Conservation (phyloP, 2,329 filamentous ascomycete genomes). For the Curvularia sp. region DNA sequence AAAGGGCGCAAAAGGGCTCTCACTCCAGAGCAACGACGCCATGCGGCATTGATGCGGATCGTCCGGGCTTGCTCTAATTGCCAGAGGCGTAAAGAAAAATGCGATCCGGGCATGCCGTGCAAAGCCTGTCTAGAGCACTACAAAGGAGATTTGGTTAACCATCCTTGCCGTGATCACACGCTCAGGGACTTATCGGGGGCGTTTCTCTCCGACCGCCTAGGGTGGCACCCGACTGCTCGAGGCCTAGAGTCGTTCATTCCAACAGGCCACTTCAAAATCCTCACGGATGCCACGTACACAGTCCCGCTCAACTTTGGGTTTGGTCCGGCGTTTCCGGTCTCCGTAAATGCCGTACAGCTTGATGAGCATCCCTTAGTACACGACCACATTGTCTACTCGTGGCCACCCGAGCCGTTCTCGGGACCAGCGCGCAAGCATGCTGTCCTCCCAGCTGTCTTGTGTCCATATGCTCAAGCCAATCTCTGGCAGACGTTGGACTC, state of each 20-base stretch:
- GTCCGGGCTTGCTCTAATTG: slow-evolving; percentile 48
- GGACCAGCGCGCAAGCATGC: slow-evolving; percentile 33
- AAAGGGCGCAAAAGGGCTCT: slow-evolving; percentile 46
- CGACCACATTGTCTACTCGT: slow-evolving; percentile 48
- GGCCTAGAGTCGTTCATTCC: slow-evolving; percentile 36
- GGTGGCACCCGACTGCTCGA: slow-evolving; percentile 48
- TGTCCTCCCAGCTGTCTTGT: slow-evolving; percentile 48
- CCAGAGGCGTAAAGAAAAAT: slow-evolving; percentile 48
- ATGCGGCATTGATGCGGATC: slow-evolving; percentile 49
- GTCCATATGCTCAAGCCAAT: slow-evolving; percentile 24
- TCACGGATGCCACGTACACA: slow-evolving; percentile 31
- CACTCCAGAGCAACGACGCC: slow-evolving; percentile 43
- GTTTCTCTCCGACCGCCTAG: slow-evolving; percentile 44
- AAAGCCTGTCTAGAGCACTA: slow-evolving; percentile 50
- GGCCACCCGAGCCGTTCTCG: slow-evolving; percentile 39
- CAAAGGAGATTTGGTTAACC: slow-evolving; percentile 46
- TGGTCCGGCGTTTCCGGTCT: slow-evolving; percentile 36
- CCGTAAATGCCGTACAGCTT: slow-evolving; percentile 38
- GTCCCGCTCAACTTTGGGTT: slow-evolving; percentile 48
- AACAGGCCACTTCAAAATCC: slow-evolving; percentile 25
- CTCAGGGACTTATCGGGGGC: slow-evolving; percentile 38
- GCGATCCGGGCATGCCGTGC: slow-evolving; percentile 52
- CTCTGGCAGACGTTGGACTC: slow-evolving; percentile 38
- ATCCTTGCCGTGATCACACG: slow-evolving; percentile 47
- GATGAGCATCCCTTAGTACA: slow-evolving; percentile 35